Conservation (phyloP, 2,329 filamentous ascomycete species). For the Epichloe coenophiala region DNA sequence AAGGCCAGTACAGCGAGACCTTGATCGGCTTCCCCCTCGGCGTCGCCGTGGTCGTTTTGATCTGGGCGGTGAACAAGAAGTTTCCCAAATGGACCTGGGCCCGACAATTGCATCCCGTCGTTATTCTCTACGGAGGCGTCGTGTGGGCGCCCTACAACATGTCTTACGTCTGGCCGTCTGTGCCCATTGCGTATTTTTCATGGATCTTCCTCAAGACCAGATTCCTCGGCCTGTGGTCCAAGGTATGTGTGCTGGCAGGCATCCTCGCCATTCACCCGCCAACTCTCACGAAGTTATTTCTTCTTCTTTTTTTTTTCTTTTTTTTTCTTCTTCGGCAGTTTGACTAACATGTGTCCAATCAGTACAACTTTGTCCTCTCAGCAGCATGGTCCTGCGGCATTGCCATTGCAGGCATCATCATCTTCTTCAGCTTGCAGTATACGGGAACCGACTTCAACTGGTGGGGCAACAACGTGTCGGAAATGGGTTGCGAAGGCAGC, state of each 20-base stretch:
- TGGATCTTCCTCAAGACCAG: slow-evolving; percentile 38
- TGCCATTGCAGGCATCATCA: slow-evolving; percentile 36
- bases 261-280: accelerated
- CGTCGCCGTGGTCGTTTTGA: slow-evolving; percentile 27
- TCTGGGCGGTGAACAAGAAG: slow-evolving; percentile 26
- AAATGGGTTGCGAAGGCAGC: slow-evolving; percentile 27
- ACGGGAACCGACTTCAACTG: slow-evolving; percentile 28
- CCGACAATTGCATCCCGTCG: slow-evolving; percentile 34
- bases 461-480: slow-evolving; percentile 34
- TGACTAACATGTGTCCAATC: neutral
- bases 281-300: too few relatives aligned
- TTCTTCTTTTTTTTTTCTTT: neutral
- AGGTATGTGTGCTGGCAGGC: slow-evolving; percentile 19
- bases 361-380: slow-evolving; percentile 41
- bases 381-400: slow-evolving; percentile 36
- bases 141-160: slow-evolving; percentile 37
- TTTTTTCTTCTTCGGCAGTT: neutral
- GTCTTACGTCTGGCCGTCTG: slow-evolving; percentile 36
- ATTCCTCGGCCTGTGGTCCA: slow-evolving; percentile 37
- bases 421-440: slow-evolving; percentile 39
- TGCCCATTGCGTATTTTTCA: slow-evolving; percentile 38
- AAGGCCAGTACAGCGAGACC: slow-evolving; percentile 33
- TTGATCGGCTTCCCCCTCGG: slow-evolving; percentile 38
- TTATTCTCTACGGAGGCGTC: slow-evolving; percentile 32
- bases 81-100: slow-evolving; percentile 26